Conservation (phyloP, 192 early-diverging fungal genomes). For the Gigaspora rosea region DNA sequence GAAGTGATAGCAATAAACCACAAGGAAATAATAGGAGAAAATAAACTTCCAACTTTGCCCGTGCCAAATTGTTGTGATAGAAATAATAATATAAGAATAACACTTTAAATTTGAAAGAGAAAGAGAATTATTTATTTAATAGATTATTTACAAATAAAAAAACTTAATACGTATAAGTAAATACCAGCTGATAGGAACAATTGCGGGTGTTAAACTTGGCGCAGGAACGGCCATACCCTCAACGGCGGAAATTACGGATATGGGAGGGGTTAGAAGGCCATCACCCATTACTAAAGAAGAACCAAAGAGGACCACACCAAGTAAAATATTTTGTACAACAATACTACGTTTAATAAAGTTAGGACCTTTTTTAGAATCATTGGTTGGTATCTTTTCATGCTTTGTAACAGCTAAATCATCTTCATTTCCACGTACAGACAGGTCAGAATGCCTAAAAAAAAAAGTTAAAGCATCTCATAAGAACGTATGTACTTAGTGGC, state of each 20-base stretch:
- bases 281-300: conserved; percentile 11
- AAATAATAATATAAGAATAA: conserved; percentile 47
- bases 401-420: conserved; percentile 9
- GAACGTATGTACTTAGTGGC: too few relatives aligned
- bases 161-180: background rate
- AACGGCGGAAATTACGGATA: conserved; percentile 23
- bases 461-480: too few relatives aligned
- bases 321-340: background rate
- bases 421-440: background rate
- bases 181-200: conserved; percentile 8
- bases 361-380: background rate
- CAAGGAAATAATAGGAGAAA: conserved; percentile 47
- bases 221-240: conserved; percentile 8
- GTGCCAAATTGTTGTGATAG: conserved; percentile 55
- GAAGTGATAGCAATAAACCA: conserved; percentile 52
- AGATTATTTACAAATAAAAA: too few relatives aligned
- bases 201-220: background rate
- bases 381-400: background rate
- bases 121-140: background rate
- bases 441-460: conserved; percentile 7
- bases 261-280: conserved; percentile 16
- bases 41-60: conserved; percentile 36
- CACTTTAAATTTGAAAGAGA: background rate
- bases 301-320: background rate
- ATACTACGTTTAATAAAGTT: conserved; percentile 8